Percentiles rank a stretch among this genome's conserved stretches.
Conservation (phyloP, 129 eudicot species). For the Erigeron canadensis region DNA sequence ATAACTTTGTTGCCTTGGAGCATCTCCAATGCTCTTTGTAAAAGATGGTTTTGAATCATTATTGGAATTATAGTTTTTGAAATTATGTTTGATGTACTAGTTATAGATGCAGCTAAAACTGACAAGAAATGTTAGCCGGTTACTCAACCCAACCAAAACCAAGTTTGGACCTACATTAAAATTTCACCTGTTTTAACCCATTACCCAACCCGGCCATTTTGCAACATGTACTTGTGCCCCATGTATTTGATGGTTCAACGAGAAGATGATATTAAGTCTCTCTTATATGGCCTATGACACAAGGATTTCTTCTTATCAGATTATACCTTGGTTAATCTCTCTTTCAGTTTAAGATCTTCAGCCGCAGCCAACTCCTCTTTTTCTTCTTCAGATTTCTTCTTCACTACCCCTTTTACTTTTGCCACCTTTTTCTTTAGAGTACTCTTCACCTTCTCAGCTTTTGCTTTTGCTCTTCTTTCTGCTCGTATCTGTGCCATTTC, state of each 20-base stretch:
- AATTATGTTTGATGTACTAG: background rate
- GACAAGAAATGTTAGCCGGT: background rate
- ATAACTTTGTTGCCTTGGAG: no score
- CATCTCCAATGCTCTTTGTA: no score
- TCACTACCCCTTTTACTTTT: conserved; percentile 37
- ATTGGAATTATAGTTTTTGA: background rate
- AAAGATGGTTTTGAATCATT: background rate
- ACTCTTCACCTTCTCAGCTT: conserved; percentile 50
- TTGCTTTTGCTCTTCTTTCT: conserved; percentile 49
- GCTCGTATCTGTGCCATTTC: conserved; percentile 53
- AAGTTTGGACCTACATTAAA: background rate
- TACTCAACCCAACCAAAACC: background rate
- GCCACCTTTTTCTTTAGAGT: conserved; percentile 47
- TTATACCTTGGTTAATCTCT: conserved; percentile 68
- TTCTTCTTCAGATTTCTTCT: conserved; percentile 56
- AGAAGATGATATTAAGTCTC: conserved; percentile 5
- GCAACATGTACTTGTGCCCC: background rate
- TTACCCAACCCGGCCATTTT: background rate
- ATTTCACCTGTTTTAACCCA: background rate
- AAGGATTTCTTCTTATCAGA: background rate
- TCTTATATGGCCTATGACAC: background rate
- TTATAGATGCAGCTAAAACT: background rate
- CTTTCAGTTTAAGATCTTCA: conserved; percentile 54
- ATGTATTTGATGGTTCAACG: background rate
- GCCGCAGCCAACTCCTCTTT: conserved; percentile 51